These are phyloP conservation scores for Candida nitratophila DNA, from an alignment of 805 yeast genomes.

Conservation along the genomic window DNA sequence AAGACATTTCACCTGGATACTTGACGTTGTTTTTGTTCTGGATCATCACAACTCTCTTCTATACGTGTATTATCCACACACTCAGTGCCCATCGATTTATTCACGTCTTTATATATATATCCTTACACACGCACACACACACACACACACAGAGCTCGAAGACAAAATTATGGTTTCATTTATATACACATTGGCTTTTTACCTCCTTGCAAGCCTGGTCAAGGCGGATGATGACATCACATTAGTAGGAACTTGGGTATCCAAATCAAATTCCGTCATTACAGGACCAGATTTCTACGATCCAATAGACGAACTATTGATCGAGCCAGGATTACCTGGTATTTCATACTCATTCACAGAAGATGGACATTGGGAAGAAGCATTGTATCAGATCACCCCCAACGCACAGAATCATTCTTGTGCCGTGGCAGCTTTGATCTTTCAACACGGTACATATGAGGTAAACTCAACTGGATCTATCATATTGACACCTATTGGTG, in stretches of 20 bases:
- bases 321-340: conserved; percentile 96
- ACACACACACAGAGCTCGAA: no score
- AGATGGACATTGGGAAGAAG: conserved; percentile 90
- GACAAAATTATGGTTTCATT: no score
- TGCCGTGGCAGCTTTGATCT: conserved; percentile 74
- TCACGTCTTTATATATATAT: no score
- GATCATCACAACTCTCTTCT: no score
- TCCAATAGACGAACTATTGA: conserved; percentile 89
- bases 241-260: conserved; percentile 88
- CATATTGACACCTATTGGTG: conserved; percentile 62
- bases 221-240: conserved; percentile 2
- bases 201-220: neutral
- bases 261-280: conserved; percentile 88
- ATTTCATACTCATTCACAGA: conserved; percentile 86
- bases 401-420: conserved; percentile 73
- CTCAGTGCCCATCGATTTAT: no score
- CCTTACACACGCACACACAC: no score
- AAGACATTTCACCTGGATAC: no score
- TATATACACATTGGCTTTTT: neutral
- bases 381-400: conserved; percentile 70
- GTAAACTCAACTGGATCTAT: conserved; percentile 60
- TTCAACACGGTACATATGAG: conserved; percentile 83
- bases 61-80: no score
- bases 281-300: conserved; percentile 97
- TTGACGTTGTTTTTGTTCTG: no score